Percentiles rank a stretch among this genome's conserved stretches.
Evolutionary conservation across 345 rosid species (phyloP).

Genomic region (Cardamine resedifolia): DNA sequence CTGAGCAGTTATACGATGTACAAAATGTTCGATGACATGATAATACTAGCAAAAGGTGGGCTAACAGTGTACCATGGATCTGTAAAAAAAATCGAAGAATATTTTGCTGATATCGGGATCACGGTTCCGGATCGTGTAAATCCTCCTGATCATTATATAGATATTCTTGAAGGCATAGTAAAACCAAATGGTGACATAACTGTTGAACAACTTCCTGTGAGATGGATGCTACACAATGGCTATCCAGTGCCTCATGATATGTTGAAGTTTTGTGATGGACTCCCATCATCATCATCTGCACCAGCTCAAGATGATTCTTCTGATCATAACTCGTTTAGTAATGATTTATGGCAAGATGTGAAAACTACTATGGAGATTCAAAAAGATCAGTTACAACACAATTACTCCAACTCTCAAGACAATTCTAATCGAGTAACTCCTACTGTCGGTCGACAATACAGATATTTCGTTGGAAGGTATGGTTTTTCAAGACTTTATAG

Average conservation of each 20-base stretch:
- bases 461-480: constrained; percentile 84
- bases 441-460: constrained; percentile 56
- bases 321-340: constrained; percentile 47
- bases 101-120: constrained; percentile 71
- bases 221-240: constrained; percentile 93
- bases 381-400: constrained; percentile 44
- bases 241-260: constrained; percentile 77
- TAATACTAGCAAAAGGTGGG: constrained; percentile 90
- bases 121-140: constrained; percentile 75
- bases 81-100: constrained; percentile 75
- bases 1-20: constrained; percentile 60
- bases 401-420: constrained; percentile 48
- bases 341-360: constrained; percentile 57
- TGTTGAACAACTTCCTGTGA: constrained; percentile 68
- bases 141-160: constrained; percentile 91
- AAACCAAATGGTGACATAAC: constrained; percentile 55
- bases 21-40: constrained; percentile 92
- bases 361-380: constrained; percentile 43
- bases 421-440: constrained; percentile 73
- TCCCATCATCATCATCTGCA: constrained; percentile 35
- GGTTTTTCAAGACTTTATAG: background rate
- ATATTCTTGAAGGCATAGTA: constrained; percentile 75
- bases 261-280: constrained; percentile 60
- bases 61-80: constrained; percentile 78
- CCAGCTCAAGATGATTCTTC: constrained; percentile 24